Base-by-base conservation (phyloP, 805 yeast genomes). In the Danielozyma ontarioensis region DNA sequence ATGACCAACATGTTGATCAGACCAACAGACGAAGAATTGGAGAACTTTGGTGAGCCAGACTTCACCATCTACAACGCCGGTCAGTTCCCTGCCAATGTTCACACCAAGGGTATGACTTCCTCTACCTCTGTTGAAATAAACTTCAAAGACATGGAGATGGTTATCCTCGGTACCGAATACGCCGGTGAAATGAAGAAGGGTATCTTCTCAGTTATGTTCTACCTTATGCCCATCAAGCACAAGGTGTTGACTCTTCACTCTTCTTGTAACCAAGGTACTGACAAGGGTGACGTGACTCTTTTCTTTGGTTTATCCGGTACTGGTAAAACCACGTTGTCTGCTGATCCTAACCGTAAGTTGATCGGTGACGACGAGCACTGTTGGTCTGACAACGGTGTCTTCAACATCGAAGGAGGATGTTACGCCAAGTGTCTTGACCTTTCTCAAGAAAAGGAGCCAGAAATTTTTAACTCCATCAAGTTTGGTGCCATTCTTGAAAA, bases 121-220 rank as follows among this genome's bases (percentile, higher is more conserved):
- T 69, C 89, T 44, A 88, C 97, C 29, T 84, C 96, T 32, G 95
- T 90, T 45, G 97, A 88, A 68, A 88, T 90, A 58, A 90, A 90
- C 70, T 90, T 90, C 76, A 84, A 88, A 70, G 87, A 78, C 48
- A 89, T 89, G 96, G 98, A 93, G 72, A 90, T 93, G 98, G 88
- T 90, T 44, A 93, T 90, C 55, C 74, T 93, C 51, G 98, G 98
- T 67, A 90, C 97, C 28, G 98, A 90, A 72, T 90, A 90, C 58
- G 98, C 98, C 35, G 98, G 98, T 55, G 98, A 90, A 74, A 90
- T 90, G 98, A 90, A 90, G 75, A 90, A 90, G 74, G 98, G 98
- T 71, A 88, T 90, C 55, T 88, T 90, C 77, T 88, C 97, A 15
- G 97, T 90, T 41, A 90, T 90, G 98, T 90, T 93, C 71, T 90